phyloP scores from a whole-genome alignment of 179 eudicot genomes.

The Camellia oleifera region DNA sequence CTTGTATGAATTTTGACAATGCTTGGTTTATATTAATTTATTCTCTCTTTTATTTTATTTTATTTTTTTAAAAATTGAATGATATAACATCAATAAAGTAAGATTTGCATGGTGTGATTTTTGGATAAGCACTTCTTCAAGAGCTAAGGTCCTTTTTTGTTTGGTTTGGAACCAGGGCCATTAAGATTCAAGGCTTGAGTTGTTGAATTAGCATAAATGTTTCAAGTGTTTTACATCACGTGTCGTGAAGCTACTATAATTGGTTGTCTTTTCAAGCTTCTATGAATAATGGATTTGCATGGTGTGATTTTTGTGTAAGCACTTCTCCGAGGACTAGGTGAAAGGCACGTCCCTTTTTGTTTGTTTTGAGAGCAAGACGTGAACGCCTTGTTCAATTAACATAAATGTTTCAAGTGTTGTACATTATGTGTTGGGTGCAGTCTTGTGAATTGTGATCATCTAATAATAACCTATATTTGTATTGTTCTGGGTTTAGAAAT shows the following conservation, averaged over 20 bases:
- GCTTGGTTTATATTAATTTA: not conserved
- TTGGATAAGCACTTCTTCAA: not conserved
- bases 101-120: conserved; percentile 4
- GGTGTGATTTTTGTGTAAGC: not conserved
- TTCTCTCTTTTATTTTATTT: not conserved
- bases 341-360: not conserved
- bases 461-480: not conserved
- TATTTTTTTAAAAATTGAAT: not conserved
- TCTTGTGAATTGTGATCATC: not conserved
- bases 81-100: not conserved
- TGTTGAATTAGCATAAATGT: not conserved
- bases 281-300: not conserved
- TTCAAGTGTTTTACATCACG: not conserved
- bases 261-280: not conserved
- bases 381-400: not conserved
- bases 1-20: not conserved
- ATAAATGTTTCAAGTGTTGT: not conserved
- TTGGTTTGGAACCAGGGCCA: not conserved
- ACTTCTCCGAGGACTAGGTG: not conserved
- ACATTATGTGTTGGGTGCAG: not conserved
- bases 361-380: not conserved
- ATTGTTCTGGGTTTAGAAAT: conserved; percentile 2
- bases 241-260: not conserved
- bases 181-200: not conserved
- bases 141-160: not conserved